phyloP scores from a whole-genome alignment of 345 rosid genomes.

The Lumnitzera racemosa region DNA sequence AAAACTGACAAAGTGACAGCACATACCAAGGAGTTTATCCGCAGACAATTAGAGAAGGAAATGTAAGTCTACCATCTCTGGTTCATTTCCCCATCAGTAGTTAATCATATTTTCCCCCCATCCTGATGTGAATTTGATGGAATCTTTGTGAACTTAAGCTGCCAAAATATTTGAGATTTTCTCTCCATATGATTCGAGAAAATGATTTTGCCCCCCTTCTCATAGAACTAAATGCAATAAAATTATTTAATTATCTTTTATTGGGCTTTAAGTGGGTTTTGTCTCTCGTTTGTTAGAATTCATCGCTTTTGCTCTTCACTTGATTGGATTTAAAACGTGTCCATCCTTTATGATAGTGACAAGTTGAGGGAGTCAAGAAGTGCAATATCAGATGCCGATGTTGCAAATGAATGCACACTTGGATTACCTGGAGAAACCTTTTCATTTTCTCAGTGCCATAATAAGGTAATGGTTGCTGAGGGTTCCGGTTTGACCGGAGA shows the following conservation, averaged over 20 bases:
- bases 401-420: constrained; percentile 63
- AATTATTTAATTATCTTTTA: neutral
- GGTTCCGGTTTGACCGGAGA: constrained; percentile 73
- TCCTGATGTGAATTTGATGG: neutral
- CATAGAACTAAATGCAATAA: no score
- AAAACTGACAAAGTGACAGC: constrained; percentile 94
- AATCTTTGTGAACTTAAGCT: no score
- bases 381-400: constrained; percentile 69
- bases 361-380: constrained; percentile 63
- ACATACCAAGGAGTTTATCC: constrained; percentile 82
- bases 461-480: constrained; percentile 63
- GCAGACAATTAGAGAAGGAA: constrained; percentile 91
- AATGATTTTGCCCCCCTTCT: no score
- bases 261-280: no score
- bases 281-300: neutral
- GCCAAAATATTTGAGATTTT: no score
- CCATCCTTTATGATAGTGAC: constrained; percentile 37
- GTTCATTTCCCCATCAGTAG: neutral
- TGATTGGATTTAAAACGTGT: no score
- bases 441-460: constrained; percentile 61
- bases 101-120: neutral
- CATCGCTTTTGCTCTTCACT: neutral
- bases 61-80: constrained; percentile 35
- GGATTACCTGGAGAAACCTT: constrained; percentile 69
- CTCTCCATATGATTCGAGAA: no score